Evolutionary conservation across 768 basidiomycete species (phyloP).

Genomic region (Sporobolomyces pararoseus): DNA sequence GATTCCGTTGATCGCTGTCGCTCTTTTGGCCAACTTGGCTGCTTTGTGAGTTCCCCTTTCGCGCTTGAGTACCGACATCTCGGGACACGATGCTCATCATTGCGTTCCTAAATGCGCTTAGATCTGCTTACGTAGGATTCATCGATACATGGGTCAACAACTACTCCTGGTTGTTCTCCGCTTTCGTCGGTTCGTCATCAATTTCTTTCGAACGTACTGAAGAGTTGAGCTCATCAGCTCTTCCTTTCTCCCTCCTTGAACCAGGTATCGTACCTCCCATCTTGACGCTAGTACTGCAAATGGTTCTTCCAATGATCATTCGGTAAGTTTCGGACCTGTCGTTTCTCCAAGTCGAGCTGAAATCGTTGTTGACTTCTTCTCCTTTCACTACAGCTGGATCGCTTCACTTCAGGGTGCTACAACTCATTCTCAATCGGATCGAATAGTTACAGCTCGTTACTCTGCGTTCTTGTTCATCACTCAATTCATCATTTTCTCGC

Average conservation of each 20-base stretch:
- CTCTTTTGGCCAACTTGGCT: constrained; percentile 83
- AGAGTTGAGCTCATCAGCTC: no score
- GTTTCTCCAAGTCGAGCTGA: neutral
- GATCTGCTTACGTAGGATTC: constrained; percentile 62
- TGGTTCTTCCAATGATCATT: constrained; percentile 84
- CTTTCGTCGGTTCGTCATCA: constrained; percentile 76
- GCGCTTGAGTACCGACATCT: constrained; percentile 55
- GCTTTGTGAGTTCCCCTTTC: constrained; percentile 35
- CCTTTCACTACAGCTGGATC: constrained; percentile 42
- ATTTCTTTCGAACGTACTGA: constrained; percentile 75
- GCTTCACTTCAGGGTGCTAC: constrained; percentile 41
- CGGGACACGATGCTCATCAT: neutral
- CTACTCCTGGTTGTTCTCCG: constrained; percentile 66
- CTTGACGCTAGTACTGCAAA: constrained; percentile 70
- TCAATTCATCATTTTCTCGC: constrained; percentile 78
- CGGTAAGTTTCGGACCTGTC: constrained; percentile 50
- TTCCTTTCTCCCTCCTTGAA: no score
- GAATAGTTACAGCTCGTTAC: constrained; percentile 86
- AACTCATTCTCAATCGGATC: constrained; percentile 55
- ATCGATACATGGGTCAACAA: constrained; percentile 65
- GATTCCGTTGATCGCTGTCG: constrained; percentile 82
- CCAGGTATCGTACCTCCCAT: constrained; percentile 76
- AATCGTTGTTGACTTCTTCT: no score
- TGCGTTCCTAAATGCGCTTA: neutral
- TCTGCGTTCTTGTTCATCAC: constrained; percentile 90